Evolutionary conservation across 2,329 filamentous ascomycete genomes (phyloP).

Genomic region (Biscogniauxia sp.): DNA sequence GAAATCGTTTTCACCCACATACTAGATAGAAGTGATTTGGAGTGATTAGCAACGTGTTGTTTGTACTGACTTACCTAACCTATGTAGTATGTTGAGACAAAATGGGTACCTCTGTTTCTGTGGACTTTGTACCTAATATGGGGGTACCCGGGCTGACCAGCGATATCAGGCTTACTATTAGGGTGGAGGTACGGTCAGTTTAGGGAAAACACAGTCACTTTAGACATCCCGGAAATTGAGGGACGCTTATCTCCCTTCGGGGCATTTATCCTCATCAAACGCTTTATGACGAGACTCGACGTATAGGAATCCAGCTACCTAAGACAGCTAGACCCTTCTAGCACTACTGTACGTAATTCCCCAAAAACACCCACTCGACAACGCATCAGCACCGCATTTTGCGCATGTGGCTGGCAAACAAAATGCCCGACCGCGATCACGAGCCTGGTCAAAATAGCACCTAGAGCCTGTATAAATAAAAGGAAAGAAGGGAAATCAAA

Average conservation of each 20-base stretch:
- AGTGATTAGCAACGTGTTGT: too few species aligned
- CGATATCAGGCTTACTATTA: too few species aligned
- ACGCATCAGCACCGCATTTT: neutral
- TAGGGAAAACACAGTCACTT: too few species aligned
- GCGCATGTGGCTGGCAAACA: constrained; percentile 4
- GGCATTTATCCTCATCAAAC: constrained; percentile 30
- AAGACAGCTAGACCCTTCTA: constrained; percentile 24
- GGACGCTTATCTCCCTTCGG: constrained; percentile 33
- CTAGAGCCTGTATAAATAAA: neutral
- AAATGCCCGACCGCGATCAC: constrained; percentile 4
- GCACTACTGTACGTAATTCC: constrained; percentile 1
- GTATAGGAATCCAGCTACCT: constrained; percentile 26
- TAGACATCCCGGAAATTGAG: too few species aligned
- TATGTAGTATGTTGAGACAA: too few species aligned
- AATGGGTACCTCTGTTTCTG: too few species aligned
- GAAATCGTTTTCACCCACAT: too few species aligned
- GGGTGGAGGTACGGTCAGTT: too few species aligned
- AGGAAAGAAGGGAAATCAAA: neutral
- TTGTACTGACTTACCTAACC: too few species aligned
- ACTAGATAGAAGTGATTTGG: too few species aligned
- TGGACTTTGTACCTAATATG: too few species aligned
- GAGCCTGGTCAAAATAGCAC: neutral
- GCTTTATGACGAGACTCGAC: constrained; percentile 17
- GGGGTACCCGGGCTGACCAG: too few species aligned
- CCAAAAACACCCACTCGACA: constrained; percentile 1